Conservation (phyloP, 1,139 yeast genomes). For the Debaryomyces coudertii region DNA sequence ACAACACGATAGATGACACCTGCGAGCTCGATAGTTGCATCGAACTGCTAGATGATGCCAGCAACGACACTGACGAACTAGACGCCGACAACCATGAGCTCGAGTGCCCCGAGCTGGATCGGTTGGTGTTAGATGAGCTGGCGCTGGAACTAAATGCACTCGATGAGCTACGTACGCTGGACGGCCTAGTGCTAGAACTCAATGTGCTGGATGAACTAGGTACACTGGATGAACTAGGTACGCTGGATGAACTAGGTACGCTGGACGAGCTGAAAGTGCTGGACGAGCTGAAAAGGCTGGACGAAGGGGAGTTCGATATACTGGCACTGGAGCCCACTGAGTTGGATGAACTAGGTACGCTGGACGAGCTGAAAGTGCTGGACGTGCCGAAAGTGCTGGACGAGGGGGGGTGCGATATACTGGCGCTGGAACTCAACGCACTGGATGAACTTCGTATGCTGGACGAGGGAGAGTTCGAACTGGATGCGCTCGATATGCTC, state of each 20-base stretch:
- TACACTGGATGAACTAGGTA: not conserved
- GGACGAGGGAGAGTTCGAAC: too few relatives aligned
- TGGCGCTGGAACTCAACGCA: too few relatives aligned
- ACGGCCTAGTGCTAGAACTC: too few relatives aligned
- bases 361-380: not conserved
- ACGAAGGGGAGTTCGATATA: too few relatives aligned
- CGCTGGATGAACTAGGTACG: not conserved
- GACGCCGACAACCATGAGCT: constrained; percentile 3
- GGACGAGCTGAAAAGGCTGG: not conserved
- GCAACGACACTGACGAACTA: not conserved
- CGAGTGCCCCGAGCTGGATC: not conserved
- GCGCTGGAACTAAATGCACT: not conserved
- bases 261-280: constrained; percentile 1
- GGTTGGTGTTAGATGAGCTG: not conserved
- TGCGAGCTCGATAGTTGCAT: constrained; percentile 8
- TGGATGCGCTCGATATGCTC: too few relatives aligned
- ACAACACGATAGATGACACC: constrained; percentile 9
- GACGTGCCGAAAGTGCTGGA: not conserved
- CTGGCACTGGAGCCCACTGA: not conserved
- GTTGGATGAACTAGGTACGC: not conserved
- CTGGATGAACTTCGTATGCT: too few relatives aligned
- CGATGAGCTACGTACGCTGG: not conserved
- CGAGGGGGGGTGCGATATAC: too few relatives aligned
- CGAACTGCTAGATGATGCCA: not conserved
- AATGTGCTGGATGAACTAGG: not conserved